Base-by-base conservation (phyloP, 2,329 filamentous ascomycete genomes). In the Cercospora canescens region DNA sequence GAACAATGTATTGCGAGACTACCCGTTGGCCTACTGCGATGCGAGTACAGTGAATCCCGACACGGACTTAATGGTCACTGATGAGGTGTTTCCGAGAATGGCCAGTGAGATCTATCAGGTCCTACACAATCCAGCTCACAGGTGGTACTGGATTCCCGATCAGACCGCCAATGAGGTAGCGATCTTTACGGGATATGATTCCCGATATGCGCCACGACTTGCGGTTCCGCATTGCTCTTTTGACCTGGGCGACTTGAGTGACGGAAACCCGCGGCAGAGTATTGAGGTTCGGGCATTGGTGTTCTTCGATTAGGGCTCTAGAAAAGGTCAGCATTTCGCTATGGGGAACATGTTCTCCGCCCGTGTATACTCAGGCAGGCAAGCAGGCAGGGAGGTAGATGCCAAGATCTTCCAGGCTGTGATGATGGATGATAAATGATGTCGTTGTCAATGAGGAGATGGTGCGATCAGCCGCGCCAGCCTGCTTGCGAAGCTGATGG, bases 51-150 rank as follows among this genome's bases (percentile, higher is more conserved):
- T 63, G 21, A 14, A 63, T n/a, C 12, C n/a, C 8, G 16, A 57
- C 11, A 50, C 32, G 2, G 64, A 66, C 28, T 14, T 66, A 18
- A 30, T 62, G 60, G 26, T 62, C 7, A 62, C 60, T 11, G 63
- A 65, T 50, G 63, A 65, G 45, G 63, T 65, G 14, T 65, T 55
- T 18, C 63, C 63, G 30, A 65, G 14, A 9, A 61, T 65, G 34
- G 63, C 35, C 21, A 65, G 45, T 30, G 63, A 65, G 11, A 56
- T 65, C 57, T 65, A 65, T 21, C 63, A 65, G 57, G 63, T 61
- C 12, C 21, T 65, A 35, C 18, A 65, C 34, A 65, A 55, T 30
- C 63, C 63, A 21, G 45, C 57, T 11, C 63, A 65, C 50, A 45
- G 56, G 21, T 65, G 63, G 63, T 65, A 65, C 21, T 65, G 58